Evolutionary conservation across 805 yeast species (phyloP), one percentile per base, ranked within the genome.

Genomic region (Ogataea methanolica): DNA sequence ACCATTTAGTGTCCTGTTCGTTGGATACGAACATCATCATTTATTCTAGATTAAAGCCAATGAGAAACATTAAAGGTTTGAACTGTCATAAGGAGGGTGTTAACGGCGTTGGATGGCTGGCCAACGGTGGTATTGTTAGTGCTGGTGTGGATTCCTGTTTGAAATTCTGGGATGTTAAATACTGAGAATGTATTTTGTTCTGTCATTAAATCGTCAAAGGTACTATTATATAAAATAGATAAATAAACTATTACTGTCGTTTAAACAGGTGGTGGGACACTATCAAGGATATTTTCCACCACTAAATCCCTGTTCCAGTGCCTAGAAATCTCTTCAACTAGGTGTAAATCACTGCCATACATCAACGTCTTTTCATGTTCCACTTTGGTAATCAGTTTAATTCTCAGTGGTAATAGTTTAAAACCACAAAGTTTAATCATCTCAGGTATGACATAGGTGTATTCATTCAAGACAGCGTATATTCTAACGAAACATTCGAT

Each of bases 21-120:
- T 70, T 89, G 48, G 99, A 94, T 63, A 83, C 96, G 6, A 83
- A 84, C 51, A 70, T 94, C 41, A 82, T 82, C 53, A 71, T 94
- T 15, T 94, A 90, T 66, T 85, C 91, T 17, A 91, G 88, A 38
- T 77, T 75, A 34, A 80, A 76, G 54, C 96, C 98, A 7, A 78
- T 83, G 49, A 86, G 83, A 69, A 89, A 83, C 54, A 70, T 87
- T 58, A 88, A 89, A 68, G 66, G 69, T 36, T 69, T 84, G 53
- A 85, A 85, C 58, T 88, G 96, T 1, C 99, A 94, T 62, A 90
- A 87, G 62, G 92, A 81, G 50, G 98, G 98, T 48, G 89, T 88
- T 41, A 78, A 78, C 37, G 80, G 78, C 33, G 88, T 88, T 16
- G 72, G 70, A 41, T 94, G 98, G 97, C 43, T 66, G 9, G 60